These are phyloP conservation scores for Exophiala dermatitidis DNA, from an alignment of 2,329 filamentous ascomycete species.

Conservation along the genomic window DNA sequence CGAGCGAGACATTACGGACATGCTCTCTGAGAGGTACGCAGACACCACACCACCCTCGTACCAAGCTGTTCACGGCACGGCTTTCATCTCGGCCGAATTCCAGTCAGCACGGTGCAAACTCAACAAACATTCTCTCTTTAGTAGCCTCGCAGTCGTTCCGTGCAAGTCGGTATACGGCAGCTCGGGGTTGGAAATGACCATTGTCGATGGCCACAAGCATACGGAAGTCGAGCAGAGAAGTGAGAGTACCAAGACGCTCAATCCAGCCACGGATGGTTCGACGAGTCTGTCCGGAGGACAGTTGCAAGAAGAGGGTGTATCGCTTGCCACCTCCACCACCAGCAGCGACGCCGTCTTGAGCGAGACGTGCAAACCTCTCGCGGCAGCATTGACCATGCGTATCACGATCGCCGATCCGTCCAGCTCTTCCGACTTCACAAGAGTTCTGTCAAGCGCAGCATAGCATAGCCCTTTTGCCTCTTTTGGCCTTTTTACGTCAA, in stretches of 20 bases:
- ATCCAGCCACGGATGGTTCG: neutral
- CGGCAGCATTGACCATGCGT: conserved; percentile 13
- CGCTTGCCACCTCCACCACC: neutral
- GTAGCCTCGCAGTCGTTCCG: conserved; percentile 10
- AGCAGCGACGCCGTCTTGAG: neutral
- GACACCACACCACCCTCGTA: neutral
- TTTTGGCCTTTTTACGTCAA: too few relatives aligned
- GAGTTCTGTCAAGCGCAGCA: too few relatives aligned
- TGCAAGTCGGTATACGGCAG: conserved; percentile 43
- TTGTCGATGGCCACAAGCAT: neutral
- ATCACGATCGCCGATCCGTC: conserved; percentile 1
- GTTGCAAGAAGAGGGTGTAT: neutral
- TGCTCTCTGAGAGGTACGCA: neutral
- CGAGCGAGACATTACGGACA: neutral
- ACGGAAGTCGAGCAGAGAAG: conserved; percentile 1
- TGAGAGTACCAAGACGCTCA: neutral
- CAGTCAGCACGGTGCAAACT: conserved; percentile 4
- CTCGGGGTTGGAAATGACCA: neutral
- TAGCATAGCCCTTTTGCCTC: too few relatives aligned
- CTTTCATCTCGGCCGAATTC: conserved; percentile 10
- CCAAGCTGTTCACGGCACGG: conserved; percentile 15
- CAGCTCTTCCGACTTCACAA: too few relatives aligned
- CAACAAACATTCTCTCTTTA: conserved; percentile 1
- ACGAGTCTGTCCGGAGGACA: neutral
- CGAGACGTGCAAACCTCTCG: conserved; percentile 4